A percentile compares a stretch with the other conserved stretches of the same genome.
Evolutionary conservation across 2,329 filamentous ascomycete genomes (phyloP).

Genomic region (Trichophyton simii): DNA sequence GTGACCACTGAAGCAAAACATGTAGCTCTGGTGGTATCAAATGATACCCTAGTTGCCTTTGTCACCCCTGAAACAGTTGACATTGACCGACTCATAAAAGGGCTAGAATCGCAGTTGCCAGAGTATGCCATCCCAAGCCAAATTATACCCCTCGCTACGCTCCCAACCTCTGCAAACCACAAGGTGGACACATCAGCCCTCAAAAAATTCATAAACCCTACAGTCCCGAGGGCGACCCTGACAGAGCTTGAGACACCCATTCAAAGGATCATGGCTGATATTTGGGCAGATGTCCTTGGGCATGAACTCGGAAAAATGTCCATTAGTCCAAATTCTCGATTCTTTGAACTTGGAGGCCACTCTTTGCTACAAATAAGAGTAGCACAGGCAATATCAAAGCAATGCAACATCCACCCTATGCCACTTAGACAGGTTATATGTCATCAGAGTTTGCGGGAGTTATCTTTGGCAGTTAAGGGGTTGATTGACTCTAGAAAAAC

Average conservation of each 20-base stretch:
- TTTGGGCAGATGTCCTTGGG: not conserved
- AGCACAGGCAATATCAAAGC: constrained; percentile 8
- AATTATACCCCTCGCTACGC: not conserved
- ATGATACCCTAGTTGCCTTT: not conserved
- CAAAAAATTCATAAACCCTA: not conserved
- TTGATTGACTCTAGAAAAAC: not conserved
- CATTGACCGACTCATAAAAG: not conserved
- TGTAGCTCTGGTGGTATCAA: not conserved
- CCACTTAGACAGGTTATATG: not conserved
- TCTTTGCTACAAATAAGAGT: constrained; percentile 13
- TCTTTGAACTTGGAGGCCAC: constrained; percentile 12
- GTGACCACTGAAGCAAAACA: not conserved
- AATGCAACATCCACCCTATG: constrained; percentile 4
- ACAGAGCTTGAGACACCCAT: not conserved
- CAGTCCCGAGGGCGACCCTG: not conserved
- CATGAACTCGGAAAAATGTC: not conserved
- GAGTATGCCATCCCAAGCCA: not conserved
- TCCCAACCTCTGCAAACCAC: not conserved
- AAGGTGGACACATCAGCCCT: not conserved
- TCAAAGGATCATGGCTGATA: not conserved
- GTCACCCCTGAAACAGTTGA: not conserved
- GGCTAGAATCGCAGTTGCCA: not conserved
- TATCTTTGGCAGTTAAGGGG: not conserved
- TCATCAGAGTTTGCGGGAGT: not conserved
- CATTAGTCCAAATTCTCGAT: constrained; percentile 6